These are phyloP conservation scores for Recurvomyces mirabilis DNA, from an alignment of 495 filamentous ascomycete genomes.

Conservation along the genomic window DNA sequence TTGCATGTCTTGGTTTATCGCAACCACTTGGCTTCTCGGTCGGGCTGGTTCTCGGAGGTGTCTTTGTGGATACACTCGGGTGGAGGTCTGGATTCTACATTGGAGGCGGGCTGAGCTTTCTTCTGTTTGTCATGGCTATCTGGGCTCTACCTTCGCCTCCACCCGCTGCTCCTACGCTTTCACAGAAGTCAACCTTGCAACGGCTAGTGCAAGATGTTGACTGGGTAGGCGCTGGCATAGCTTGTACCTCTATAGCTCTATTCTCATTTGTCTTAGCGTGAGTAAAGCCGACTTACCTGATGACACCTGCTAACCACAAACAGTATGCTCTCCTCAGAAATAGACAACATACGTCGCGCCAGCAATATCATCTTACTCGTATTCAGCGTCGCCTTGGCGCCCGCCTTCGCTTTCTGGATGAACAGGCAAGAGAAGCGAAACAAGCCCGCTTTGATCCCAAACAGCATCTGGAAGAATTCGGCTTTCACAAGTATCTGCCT, in stretches of 20 bases:
- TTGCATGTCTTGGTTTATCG: constrained; percentile 40
- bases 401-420: constrained; percentile 40
- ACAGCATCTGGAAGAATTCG: constrained; percentile 41
- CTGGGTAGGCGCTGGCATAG: constrained; percentile 39
- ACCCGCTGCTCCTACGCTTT: too few relatives aligned
- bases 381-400: constrained; percentile 31
- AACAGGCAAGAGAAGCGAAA: constrained; percentile 31
- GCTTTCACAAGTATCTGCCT: constrained; percentile 41
- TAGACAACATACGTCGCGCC: constrained; percentile 27
- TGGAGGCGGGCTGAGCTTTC: constrained; percentile 27
- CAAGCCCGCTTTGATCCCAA: constrained; percentile 43
- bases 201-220: constrained; percentile 35
- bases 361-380: constrained; percentile 35
- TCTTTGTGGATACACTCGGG: constrained; percentile 38
- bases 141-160: constrained; percentile 31
- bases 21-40: constrained; percentile 43
- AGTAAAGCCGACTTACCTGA: not conserved
- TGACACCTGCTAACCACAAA: not conserved
- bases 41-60: constrained; percentile 43
- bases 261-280: constrained; percentile 23
- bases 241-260: constrained; percentile 31
- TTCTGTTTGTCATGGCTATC: constrained; percentile 25
- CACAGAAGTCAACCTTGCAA: constrained; percentile 2
- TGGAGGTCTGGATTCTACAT: constrained; percentile 44
- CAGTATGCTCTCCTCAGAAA: not conserved